A percentile compares a stretch with the other conserved stretches of the same genome.
Conservation (phyloP, 345 rosid genomes). For the Orychophragmus violaceus region DNA sequence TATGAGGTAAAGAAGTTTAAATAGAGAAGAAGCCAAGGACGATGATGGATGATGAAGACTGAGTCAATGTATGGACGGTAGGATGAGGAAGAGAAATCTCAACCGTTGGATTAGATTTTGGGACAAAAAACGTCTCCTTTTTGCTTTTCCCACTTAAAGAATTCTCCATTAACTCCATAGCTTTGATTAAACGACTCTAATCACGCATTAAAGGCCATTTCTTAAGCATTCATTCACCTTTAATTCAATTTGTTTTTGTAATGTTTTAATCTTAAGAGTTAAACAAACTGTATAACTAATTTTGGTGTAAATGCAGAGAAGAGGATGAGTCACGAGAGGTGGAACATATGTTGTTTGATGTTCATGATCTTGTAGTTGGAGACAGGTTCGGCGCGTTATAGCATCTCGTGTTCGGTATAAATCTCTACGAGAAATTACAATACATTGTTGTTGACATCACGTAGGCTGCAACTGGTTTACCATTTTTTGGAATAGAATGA, state of each 20-base stretch:
- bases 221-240: not conserved
- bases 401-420: too few relatives aligned
- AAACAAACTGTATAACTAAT: not conserved
- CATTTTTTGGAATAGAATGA: too few relatives aligned
- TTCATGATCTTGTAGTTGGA: too few relatives aligned
- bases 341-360: conserved; percentile 2
- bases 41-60: not conserved
- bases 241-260: not conserved
- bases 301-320: not conserved
- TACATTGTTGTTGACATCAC: too few relatives aligned
- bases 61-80: conserved; percentile 21
- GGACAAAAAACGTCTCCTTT: not conserved
- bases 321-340: conserved; percentile 8
- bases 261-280: not conserved
- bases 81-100: not conserved
- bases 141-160: conserved; percentile 8
- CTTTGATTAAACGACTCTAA: not conserved
- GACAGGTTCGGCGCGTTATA: too few relatives aligned
- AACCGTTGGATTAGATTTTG: conserved; percentile 17
- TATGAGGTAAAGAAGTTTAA: conserved; percentile 8
- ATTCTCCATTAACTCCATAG: not conserved
- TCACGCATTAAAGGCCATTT: conserved; percentile 2
- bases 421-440: too few relatives aligned
- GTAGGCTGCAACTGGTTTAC: too few relatives aligned
- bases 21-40: conserved; percentile 23